phyloP scores from a whole-genome alignment of 768 basidiomycete genomes.

The Kwoniella sp. region DNA sequence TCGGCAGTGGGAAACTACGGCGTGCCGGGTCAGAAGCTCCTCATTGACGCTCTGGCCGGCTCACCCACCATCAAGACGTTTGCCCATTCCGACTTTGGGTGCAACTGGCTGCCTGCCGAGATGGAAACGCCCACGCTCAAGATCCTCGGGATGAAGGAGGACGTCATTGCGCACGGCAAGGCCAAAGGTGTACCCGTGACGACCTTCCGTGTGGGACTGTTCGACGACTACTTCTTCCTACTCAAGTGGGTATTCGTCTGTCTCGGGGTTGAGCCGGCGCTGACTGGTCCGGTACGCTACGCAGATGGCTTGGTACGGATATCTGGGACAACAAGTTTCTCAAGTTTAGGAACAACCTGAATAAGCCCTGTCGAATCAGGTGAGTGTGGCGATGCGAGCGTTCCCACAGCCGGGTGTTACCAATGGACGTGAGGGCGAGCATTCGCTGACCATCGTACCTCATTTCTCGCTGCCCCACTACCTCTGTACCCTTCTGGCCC shows the following conservation, averaged over 20 bases:
- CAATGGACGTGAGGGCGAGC: too few species aligned
- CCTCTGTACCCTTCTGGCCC: too few species aligned
- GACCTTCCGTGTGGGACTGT: neutral
- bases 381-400: too few species aligned
- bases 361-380: slow-evolving; percentile 2
- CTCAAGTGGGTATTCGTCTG: slow-evolving; percentile 1
- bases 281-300: neutral
- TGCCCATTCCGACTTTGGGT: slow-evolving; percentile 8
- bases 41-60: neutral
- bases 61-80: slow-evolving; percentile 4
- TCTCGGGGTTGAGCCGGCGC: neutral
- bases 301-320: slow-evolving; percentile 6
- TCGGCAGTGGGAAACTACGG: neutral
- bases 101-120: slow-evolving; percentile 1
- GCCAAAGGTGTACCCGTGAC: neutral
- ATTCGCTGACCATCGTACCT: too few species aligned
- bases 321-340: neutral
- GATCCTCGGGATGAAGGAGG: neutral
- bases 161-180: neutral
- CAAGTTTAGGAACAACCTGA: slow-evolving; percentile 2
- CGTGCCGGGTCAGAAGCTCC: neutral
- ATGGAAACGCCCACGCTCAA: neutral
- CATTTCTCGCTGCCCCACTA: too few species aligned
- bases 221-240: neutral
- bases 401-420: too few species aligned